A percentile compares a stretch with the other conserved stretches of the same genome.
These are phyloP conservation scores for Didymella exigua DNA, from an alignment of 2,329 filamentous ascomycete genomes.

Conservation along the genomic window DNA sequence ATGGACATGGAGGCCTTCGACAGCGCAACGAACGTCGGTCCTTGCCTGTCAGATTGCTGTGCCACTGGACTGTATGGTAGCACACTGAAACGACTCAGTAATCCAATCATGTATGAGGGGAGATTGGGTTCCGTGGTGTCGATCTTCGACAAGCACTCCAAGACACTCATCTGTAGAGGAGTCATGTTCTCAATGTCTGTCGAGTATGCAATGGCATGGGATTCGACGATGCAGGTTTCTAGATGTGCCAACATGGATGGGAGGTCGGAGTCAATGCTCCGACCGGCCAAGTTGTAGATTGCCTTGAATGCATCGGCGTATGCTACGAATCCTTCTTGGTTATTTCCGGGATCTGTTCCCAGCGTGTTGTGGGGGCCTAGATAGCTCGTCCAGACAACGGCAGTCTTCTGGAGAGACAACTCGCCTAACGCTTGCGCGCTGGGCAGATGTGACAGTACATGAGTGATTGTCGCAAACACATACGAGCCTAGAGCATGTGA, in stretches of 20 bases:
- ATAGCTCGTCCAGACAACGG: constrained; percentile 44
- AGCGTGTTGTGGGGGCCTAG: constrained; percentile 35
- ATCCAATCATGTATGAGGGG: constrained; percentile 69
- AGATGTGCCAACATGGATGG: constrained; percentile 73
- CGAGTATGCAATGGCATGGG: constrained; percentile 70
- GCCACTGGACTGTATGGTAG: constrained; percentile 65
- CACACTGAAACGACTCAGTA: constrained; percentile 72
- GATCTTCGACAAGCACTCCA: constrained; percentile 71
- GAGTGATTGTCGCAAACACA: constrained; percentile 50
- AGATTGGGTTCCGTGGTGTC: constrained; percentile 69
- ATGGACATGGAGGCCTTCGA: constrained; percentile 81
- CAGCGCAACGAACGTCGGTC: constrained; percentile 86
- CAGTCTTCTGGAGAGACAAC: constrained; percentile 39
- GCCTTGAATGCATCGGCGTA: constrained; percentile 78
- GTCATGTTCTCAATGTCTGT: constrained; percentile 76
- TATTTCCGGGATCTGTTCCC: constrained; percentile 48
- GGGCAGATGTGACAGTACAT: constrained; percentile 45
- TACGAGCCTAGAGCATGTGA: constrained; percentile 51
- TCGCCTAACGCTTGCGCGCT: constrained; percentile 29
- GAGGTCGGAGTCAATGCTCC: constrained; percentile 66
- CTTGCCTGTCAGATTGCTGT: constrained; percentile 41
- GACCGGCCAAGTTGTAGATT: constrained; percentile 75
- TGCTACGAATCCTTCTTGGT: constrained; percentile 83
- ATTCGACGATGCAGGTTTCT: constrained; percentile 71
- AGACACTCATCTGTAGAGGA: constrained; percentile 70